Percentiles rank a stretch among this genome's conserved stretches.
phyloP scores from a whole-genome alignment of 768 basidiomycete genomes.

The Agrocybe pediades region DNA sequence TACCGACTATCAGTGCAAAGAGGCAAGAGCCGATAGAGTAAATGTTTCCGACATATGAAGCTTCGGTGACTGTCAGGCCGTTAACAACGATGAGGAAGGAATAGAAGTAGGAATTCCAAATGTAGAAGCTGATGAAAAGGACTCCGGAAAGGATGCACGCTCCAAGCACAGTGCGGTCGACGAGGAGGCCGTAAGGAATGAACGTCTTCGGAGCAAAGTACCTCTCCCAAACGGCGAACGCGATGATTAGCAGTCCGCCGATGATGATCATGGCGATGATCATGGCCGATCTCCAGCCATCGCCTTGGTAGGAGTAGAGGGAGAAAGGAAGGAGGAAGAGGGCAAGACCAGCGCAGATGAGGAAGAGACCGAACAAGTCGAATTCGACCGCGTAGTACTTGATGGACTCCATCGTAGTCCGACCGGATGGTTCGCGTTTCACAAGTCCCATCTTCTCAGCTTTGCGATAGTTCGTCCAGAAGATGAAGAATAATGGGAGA shows the following conservation, averaged over 20 bases:
- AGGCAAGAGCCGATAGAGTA: constrained; percentile 3
- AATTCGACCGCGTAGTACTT: constrained; percentile 1
- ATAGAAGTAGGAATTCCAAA: constrained; percentile 4
- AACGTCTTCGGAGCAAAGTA: background rate
- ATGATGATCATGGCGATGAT: constrained; percentile 2
- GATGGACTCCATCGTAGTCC: background rate
- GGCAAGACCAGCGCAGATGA: constrained; percentile 1
- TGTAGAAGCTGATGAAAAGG: background rate
- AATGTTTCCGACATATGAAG: constrained; percentile 2
- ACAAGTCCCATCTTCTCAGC: constrained; percentile 1
- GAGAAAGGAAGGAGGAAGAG: constrained; percentile 5
- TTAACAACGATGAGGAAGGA: constrained; percentile 4
- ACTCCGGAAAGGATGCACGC: background rate
- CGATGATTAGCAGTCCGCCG: background rate
- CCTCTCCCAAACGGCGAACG: constrained; percentile 1
- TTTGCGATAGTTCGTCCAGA: constrained; percentile 2
- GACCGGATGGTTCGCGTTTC: background rate
- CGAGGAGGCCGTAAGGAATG: constrained; percentile 1
- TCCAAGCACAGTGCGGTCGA: constrained; percentile 5
- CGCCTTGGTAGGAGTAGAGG: constrained; percentile 2
- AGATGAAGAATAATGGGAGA: constrained; percentile 4
- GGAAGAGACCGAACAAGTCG: background rate
- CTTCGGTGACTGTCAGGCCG: constrained; percentile 5
- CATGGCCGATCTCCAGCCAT: constrained; percentile 1
- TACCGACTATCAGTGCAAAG: constrained; percentile 2